Evolutionary conservation across 495 filamentous ascomycete genomes (phyloP).

Genomic region (Saxophila tyrrhenica): DNA sequence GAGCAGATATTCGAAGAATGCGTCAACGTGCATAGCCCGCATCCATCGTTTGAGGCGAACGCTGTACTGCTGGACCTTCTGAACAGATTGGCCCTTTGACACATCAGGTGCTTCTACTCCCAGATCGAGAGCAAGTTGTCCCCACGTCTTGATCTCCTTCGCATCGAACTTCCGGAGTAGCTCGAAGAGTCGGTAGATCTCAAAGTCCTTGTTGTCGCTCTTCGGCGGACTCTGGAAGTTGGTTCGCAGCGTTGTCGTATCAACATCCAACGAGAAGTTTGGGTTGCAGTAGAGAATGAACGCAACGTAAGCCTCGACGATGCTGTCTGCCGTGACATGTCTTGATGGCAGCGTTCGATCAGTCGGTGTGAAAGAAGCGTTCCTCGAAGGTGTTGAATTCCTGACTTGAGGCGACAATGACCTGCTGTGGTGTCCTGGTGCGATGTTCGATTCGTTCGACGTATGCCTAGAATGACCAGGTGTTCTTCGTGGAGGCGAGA

Average conservation of each 20-base stretch:
- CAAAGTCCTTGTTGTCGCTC: constrained; percentile 88
- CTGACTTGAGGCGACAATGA: background rate
- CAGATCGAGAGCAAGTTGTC: constrained; percentile 74
- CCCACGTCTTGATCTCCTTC: constrained; percentile 95
- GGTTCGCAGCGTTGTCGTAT: constrained; percentile 54
- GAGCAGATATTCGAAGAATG: constrained; percentile 87
- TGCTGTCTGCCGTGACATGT: constrained; percentile 53
- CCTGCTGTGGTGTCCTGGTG: background rate
- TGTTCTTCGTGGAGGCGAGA: background rate
- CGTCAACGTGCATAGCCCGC: constrained; percentile 94
- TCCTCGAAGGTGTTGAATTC: background rate
- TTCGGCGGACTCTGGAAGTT: constrained; percentile 76
- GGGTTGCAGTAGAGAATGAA: constrained; percentile 80
- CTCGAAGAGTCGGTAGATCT: constrained; percentile 67
- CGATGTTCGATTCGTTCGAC: background rate
- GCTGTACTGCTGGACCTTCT: constrained; percentile 97
- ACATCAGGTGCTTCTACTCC: constrained; percentile 80
- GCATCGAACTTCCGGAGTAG: constrained; percentile 71
- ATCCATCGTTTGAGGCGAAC: constrained; percentile 96
- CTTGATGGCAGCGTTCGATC: constrained; percentile 51
- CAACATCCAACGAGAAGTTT: constrained; percentile 25
- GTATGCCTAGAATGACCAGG: background rate
- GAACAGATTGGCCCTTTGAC: constrained; percentile 81
- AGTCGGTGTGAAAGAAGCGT: constrained; percentile 13
- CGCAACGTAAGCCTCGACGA: constrained; percentile 76